Evolutionary conservation across 2,329 filamentous ascomycete genomes (phyloP), one percentile per base, ranked within the genome.

Genomic region (Talaromyces sp.): DNA sequence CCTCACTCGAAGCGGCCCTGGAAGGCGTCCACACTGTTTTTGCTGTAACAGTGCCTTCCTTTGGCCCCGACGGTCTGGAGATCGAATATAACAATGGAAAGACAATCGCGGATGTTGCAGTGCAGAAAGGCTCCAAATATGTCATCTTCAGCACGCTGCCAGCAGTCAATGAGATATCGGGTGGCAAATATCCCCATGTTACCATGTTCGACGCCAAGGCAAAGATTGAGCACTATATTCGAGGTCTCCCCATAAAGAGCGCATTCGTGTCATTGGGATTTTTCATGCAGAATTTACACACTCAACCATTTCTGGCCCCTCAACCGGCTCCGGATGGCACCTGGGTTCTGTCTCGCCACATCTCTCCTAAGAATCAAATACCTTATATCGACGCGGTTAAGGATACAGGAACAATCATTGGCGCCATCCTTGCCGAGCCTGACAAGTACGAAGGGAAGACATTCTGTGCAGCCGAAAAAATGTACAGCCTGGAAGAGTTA

Each of bases 191-290:
- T 14, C 68, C 61, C 30, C 28, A 56, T 18, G 74, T 76, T 5
- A 64, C 77, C 65, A 81, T 83, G 66, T 87, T 87, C 63, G 85
- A 87, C 70, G 75, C 71, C 69, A 87, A 87, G 68, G 84, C 84
- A 23, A 72, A 79, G 14, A 78, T 84, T 0, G 83, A 85, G 66
- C 66, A 76, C 18, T 85, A 87, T 68, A 80, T 85, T 56, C 79
- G 81, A n/a, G 60, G 67, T 0, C 72, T 81, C 4, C 78, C 77
- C 0, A 70, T 87, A 4, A 78, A 79, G 0, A 77, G 76, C 14
- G 80, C 83, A 0, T 86, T 85, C 68, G 79, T 83, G 67, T 70
- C 79, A 16, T 79, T 83, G 0, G 85, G 77, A 0, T 76, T 75
- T 60, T 88, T 85, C 67, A 85, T 85, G 82, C 69, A 79, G 66